phyloP scores from a whole-genome alignment of 1,284 basidiomycete species.

The Anthracocystis walkeri region DNA sequence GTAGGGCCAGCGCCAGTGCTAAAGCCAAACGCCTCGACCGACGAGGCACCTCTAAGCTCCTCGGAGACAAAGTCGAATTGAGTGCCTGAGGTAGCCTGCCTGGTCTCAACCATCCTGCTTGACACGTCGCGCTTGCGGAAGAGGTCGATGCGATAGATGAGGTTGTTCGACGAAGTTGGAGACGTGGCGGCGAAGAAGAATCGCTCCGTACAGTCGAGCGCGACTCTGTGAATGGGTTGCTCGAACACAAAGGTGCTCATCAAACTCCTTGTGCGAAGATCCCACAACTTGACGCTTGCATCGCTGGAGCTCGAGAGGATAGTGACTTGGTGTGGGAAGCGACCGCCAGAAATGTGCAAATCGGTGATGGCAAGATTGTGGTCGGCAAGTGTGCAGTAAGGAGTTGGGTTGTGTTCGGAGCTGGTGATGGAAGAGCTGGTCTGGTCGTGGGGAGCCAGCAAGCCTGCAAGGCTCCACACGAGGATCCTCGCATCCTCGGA shows the following conservation, averaged over 20 bases:
- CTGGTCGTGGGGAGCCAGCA: slow-evolving; percentile 69
- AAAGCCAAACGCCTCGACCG: slow-evolving; percentile 36
- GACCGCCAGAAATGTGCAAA: slow-evolving; percentile 80
- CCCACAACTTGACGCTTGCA: slow-evolving; percentile 95
- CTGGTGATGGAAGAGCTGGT: slow-evolving; percentile 48
- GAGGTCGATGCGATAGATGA: slow-evolving; percentile 83
- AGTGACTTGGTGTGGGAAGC: slow-evolving; percentile 79
- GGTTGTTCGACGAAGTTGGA: slow-evolving; percentile 72
- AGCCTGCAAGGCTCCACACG: slow-evolving; percentile 90
- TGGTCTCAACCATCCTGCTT: slow-evolving; percentile 36
- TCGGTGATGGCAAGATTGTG: slow-evolving; percentile 91
- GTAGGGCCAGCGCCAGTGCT: slow-evolving; percentile 25
- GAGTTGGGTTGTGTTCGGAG: slow-evolving; percentile 73
- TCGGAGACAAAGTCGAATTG: slow-evolving; percentile 42
- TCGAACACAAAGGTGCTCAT: slow-evolving; percentile 87
- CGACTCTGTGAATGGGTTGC: slow-evolving; percentile 77
- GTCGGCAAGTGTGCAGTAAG: slow-evolving; percentile 85
- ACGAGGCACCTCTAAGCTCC: slow-evolving; percentile 25
- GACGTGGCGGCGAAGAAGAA: slow-evolving; percentile 81
- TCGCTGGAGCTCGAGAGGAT: slow-evolving; percentile 86
- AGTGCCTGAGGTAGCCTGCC: slow-evolving; percentile 16
- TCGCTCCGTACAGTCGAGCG: slow-evolving; percentile 85
- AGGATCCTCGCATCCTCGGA: slow-evolving; percentile 89
- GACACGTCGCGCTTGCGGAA: slow-evolving; percentile 73
- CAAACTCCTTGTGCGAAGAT: slow-evolving; percentile 79